phyloP scores from a whole-genome alignment of 306 rosid genomes.

The Ochetophila trinervis region DNA sequence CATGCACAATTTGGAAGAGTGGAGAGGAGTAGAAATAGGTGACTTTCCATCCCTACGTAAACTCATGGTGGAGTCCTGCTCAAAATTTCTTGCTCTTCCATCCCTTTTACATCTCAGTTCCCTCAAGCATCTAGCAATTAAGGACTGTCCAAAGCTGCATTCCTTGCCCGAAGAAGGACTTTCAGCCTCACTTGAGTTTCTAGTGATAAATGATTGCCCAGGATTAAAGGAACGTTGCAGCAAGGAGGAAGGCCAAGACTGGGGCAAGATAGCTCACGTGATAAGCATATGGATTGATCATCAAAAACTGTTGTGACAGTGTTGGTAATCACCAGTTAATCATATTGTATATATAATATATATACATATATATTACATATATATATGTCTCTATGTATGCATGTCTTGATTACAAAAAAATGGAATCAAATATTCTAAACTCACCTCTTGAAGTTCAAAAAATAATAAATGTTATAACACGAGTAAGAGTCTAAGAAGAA shows the following conservation, averaged over 20 bases:
- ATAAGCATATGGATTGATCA: too few species aligned
- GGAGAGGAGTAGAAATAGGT: constrained; percentile 17
- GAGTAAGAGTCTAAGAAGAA: too few species aligned
- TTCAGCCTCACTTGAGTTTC: constrained; percentile 11
- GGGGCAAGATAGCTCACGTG: background rate
- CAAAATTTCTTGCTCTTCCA: constrained; percentile 12
- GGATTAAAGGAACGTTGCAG: constrained; percentile 9
- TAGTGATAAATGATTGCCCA: constrained; percentile 12
- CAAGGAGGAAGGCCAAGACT: constrained; percentile 15
- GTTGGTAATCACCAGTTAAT: too few species aligned
- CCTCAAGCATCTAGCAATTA: constrained; percentile 18
- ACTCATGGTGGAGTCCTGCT: constrained; percentile 19
- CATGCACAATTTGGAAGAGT: constrained; percentile 25
- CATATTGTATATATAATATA: too few species aligned
- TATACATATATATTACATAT: too few species aligned
- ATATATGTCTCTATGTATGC: too few species aligned
- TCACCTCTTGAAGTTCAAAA: too few species aligned
- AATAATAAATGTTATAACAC: too few species aligned
- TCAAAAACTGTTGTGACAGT: too few species aligned
- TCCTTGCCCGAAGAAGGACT: constrained; percentile 1
- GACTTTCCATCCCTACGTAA: constrained; percentile 22
- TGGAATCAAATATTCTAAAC: too few species aligned
- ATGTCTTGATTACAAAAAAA: too few species aligned
- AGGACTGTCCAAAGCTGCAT: constrained; percentile 7
- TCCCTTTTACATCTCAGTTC: constrained; percentile 2